These are phyloP conservation scores for Zymoseptoria passerinii DNA, from an alignment of 2,329 filamentous ascomycete genomes.

Conservation along the genomic window DNA sequence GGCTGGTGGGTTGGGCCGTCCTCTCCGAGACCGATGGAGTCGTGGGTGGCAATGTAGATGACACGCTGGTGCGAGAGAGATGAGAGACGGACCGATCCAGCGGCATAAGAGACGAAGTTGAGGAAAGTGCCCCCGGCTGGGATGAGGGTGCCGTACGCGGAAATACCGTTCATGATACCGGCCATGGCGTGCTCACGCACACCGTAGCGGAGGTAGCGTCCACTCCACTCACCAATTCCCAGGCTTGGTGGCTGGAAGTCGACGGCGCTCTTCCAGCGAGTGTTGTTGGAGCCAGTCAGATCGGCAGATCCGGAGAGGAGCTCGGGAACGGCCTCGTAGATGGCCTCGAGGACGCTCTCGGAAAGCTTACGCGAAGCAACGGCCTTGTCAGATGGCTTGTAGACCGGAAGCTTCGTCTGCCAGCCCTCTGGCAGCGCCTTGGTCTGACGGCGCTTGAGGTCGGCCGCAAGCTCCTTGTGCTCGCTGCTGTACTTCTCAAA, in stretches of 20 bases:
- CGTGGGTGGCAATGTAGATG: slow-evolving; percentile 96
- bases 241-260: slow-evolving; percentile 92
- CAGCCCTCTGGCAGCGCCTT: slow-evolving; percentile 88
- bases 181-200: slow-evolving; percentile 90
- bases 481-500: slow-evolving; percentile 76
- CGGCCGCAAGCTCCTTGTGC: slow-evolving; percentile 69
- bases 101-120: slow-evolving; percentile 98
- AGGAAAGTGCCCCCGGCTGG: slow-evolving; percentile 95
- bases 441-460: slow-evolving; percentile 71
- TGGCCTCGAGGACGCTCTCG: slow-evolving; percentile 82
- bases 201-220: slow-evolving; percentile 88
- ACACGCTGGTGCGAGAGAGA: slow-evolving; percentile 81
- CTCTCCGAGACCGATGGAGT: slow-evolving; percentile 98
- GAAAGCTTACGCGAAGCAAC: slow-evolving; percentile 94
- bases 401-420: slow-evolving; percentile 87
- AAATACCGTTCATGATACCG: slow-evolving; percentile 87
- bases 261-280: slow-evolving; percentile 90
- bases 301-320: slow-evolving; percentile 94
- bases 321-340: slow-evolving; percentile 76
- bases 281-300: slow-evolving; percentile 97
- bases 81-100: slow-evolving; percentile 88
- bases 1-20: slow-evolving; percentile 98
- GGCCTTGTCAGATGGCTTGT: slow-evolving; percentile 76
- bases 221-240: slow-evolving; percentile 79
- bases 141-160: slow-evolving; percentile 90